These are phyloP conservation scores for Phaeophleospora eucalypticola DNA, from an alignment of 2,329 filamentous ascomycete genomes.

Conservation along the genomic window DNA sequence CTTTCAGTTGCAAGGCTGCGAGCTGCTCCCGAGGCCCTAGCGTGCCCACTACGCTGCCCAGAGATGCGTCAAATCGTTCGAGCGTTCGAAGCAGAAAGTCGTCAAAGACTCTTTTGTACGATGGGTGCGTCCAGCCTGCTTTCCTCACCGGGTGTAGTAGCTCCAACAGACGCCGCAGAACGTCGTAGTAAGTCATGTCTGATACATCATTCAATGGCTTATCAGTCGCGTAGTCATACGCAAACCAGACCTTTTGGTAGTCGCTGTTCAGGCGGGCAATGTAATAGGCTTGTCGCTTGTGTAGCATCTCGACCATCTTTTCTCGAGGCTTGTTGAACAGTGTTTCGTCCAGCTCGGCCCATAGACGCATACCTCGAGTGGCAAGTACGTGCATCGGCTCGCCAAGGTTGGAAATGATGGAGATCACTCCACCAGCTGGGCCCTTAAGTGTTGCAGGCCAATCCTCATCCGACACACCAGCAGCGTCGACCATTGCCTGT, in stretches of 20 bases:
- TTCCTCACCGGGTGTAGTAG: conserved; percentile 85
- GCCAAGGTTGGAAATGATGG: conserved; percentile 94
- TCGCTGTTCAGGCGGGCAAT: conserved; percentile 91
- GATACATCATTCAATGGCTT: conserved; percentile 81
- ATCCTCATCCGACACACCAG: conserved; percentile 69
- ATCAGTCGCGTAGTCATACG: conserved; percentile 60
- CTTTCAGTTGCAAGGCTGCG: not conserved
- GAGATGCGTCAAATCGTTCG: conserved; percentile 64
- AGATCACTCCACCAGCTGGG: conserved; percentile 83
- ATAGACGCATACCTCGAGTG: conserved; percentile 88
- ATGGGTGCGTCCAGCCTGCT: conserved; percentile 79
- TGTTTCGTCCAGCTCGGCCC: conserved; percentile 96
- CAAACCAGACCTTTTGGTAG: conserved; percentile 94
- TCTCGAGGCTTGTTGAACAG: too few species aligned
- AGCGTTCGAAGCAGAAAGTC: conserved; percentile 93
- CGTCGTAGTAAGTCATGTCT: conserved; percentile 87
- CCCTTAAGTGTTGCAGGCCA: conserved; percentile 91
- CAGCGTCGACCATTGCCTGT: conserved; percentile 77
- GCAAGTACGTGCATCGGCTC: conserved; percentile 97
- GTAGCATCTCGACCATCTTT: conserved; percentile 77
- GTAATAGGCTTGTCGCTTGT: conserved; percentile 77
- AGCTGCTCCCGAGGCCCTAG: too few species aligned
- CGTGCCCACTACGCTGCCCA: not conserved
- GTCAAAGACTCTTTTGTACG: conserved; percentile 72
- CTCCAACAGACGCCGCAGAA: conserved; percentile 77